Evolutionary conservation across 805 yeast genomes (phyloP), one percentile per base, ranked within the genome.

Genomic region (Tetrapisispora pingtungensis): DNA sequence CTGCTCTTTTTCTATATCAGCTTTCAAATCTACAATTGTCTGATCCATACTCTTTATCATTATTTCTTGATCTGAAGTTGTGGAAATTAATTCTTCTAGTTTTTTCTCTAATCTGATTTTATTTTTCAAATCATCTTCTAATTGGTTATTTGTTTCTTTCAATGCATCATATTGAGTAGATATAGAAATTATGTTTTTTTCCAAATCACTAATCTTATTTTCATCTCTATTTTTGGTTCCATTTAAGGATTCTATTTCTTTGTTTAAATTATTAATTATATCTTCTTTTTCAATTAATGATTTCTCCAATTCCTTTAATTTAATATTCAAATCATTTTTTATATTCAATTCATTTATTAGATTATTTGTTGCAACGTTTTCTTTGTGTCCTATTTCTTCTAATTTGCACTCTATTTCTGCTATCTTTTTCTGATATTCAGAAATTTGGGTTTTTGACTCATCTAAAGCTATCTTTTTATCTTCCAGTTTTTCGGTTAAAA

Each of bases 311-410:
- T 37, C 40, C 13, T 12, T 37, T 12, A 37, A n/a, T 37, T 27
- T 37, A 15, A 37, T 28, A 37, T 37, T 37, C 7, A 37, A 19
- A 17, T 37, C 33, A 28, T 37, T 37, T 37, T 37, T 37, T 8
- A 27, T 15, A 10, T 37, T 37, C 13, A 37, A 37, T 18, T 37
- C 40, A 17, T 37, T 26, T 15, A 37, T 37, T 12, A 37, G 14
- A 2, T 37, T 37, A 17, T 27, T 37, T 2, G 40, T 28, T 18
- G 40, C 12, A 3, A 28, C 18, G 17, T 18, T 17, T 17, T 37
- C 40, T 27, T 37, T 37, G 17, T 37, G 15, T 7, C 22, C 17
- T 12, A 27, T 3, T 6, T 37, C 40, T 10, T 37, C 40, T 18
- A 37, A 28, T 28, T 27, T 37, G 13, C 10, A 17, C 27, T 37